A percentile compares a stretch with the other conserved stretches of the same genome.
Evolutionary conservation across 1,284 basidiomycete genomes (phyloP).

Genomic region (Chondrostereum purpureum): DNA sequence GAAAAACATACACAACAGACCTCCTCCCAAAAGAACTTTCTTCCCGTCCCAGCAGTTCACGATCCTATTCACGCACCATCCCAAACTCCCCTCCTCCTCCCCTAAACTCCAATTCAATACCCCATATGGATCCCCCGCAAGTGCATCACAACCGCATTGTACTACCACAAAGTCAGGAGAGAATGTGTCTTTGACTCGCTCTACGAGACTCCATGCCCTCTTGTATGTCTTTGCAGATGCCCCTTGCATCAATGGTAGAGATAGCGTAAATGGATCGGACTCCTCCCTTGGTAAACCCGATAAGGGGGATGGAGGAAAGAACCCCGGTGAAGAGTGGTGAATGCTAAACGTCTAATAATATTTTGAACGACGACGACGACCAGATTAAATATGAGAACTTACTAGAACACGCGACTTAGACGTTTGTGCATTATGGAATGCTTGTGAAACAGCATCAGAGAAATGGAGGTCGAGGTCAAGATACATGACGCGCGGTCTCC

Average conservation of each 20-base stretch:
- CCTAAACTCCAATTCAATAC: slow-evolving; percentile 75
- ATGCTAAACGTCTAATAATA: slow-evolving; percentile 65
- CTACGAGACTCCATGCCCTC: slow-evolving; percentile 57
- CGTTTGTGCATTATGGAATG: slow-evolving; percentile 47
- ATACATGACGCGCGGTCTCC: slow-evolving; percentile 74
- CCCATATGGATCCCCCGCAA: slow-evolving; percentile 77
- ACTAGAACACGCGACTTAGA: slow-evolving; percentile 53
- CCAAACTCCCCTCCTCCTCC: slow-evolving; percentile 53
- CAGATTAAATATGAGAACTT: slow-evolving; percentile 11
- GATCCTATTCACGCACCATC: slow-evolving; percentile 59
- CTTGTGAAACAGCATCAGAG: slow-evolving; percentile 81
- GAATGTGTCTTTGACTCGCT: slow-evolving; percentile 58
- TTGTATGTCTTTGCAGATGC: slow-evolving; percentile 57
- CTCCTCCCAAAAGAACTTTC: slow-evolving; percentile 62
- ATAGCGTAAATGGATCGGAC: slow-evolving; percentile 70
- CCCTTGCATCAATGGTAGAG: slow-evolving; percentile 66
- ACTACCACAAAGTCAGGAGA: slow-evolving; percentile 75
- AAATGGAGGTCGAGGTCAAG: slow-evolving; percentile 91
- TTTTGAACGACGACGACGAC: not conserved
- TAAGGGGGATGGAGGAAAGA: slow-evolving; percentile 68
- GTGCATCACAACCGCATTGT: slow-evolving; percentile 83
- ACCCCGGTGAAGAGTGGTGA: slow-evolving; percentile 76
- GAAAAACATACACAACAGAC: slow-evolving; percentile 26
- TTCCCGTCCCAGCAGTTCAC: slow-evolving; percentile 53
- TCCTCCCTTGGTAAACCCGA: slow-evolving; percentile 31